Base-by-base conservation (phyloP, 495 filamentous ascomycete species). In the Articulospora tetracladia region DNA sequence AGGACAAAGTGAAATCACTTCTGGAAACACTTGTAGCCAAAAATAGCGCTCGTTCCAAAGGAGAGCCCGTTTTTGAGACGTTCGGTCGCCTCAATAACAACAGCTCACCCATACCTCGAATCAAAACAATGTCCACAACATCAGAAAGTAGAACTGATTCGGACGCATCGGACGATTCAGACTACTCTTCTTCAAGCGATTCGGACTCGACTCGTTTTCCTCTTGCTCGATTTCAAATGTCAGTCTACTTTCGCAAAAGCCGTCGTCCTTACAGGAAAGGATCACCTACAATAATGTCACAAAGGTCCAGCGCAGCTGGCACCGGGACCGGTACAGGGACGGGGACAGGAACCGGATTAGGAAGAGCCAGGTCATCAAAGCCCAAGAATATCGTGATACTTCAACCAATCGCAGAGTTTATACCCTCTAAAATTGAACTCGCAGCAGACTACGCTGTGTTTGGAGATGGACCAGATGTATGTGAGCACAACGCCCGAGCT, bases 381-480 rank as follows among this genome's bases (percentile, higher is more conserved):
- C 76, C 80, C 1, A 81, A 77, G 55, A 83, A 83, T 39, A 72
- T 78, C 23, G 72, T 97, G 19, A 85, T 86, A 1, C 86, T 97
- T 30, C 78, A 93, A 70, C 76, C 90, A 58, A 65, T 92, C 17
- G 78, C 80, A 22, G 74, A 80, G 57, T 63, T 91, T 20, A 69
- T 96, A 8, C 93, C 93, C 0, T 86, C 90, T 32, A 93, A 92
- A 72, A 79, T 79, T 54, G 75, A 82, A 32, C 78, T 97, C 47
- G 94, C 92, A 8, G 74, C 79, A 53, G 81, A 87, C 58, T 98
- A 98, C 71, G 80, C 79, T 39, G 88, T 95, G n/a, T 91, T 92
- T 67, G 91, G 92, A 15, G 84, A 89, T 48, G 89, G 86, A 1
- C 80, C 85, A 3, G 83, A 87, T 44, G 86, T 96, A 8, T 97